Percentiles rank a stretch among this genome's conserved stretches.
Conservation (phyloP, 352 stramenopile genomes). For the Halophytophthora batemanensis region DNA sequence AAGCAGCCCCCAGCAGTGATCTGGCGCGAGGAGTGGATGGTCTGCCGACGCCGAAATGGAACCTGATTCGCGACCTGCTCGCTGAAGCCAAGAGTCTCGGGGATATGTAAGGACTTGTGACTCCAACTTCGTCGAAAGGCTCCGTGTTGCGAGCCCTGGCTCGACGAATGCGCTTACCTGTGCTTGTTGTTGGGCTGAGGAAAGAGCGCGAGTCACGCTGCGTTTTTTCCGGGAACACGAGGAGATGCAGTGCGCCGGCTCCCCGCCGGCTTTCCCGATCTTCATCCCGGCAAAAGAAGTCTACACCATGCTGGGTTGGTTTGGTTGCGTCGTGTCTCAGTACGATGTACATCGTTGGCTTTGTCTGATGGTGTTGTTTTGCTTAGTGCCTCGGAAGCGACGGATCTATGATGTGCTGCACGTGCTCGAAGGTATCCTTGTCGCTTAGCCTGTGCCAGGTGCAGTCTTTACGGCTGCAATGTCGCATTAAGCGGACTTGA, state of each 20-base stretch:
- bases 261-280: slow-evolving; percentile 32
- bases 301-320: slow-evolving; percentile 61
- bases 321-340: background rate
- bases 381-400: slow-evolving; percentile 58
- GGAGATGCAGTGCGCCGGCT: slow-evolving; percentile 17
- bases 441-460: background rate
- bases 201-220: slow-evolving; percentile 48
- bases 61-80: slow-evolving; percentile 34
- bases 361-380: slow-evolving; percentile 1
- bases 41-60: slow-evolving; percentile 30
- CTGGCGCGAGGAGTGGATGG: background rate
- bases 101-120: slow-evolving; percentile 35
- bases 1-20: background rate
- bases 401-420: slow-evolving; percentile 78
- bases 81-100: slow-evolving; percentile 40
- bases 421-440: slow-evolving; percentile 63
- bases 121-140: background rate
- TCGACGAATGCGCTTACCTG: background rate
- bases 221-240: slow-evolving; percentile 72
- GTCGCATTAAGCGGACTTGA: no score
- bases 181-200: background rate
- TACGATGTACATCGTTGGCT: slow-evolving; percentile 5
- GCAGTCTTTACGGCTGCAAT: background rate
- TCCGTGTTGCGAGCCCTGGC: background rate
- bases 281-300: slow-evolving; percentile 54